phyloP scores from a whole-genome alignment of 352 stramenopile genomes.

The Globisporangium acanthophoron region DNA sequence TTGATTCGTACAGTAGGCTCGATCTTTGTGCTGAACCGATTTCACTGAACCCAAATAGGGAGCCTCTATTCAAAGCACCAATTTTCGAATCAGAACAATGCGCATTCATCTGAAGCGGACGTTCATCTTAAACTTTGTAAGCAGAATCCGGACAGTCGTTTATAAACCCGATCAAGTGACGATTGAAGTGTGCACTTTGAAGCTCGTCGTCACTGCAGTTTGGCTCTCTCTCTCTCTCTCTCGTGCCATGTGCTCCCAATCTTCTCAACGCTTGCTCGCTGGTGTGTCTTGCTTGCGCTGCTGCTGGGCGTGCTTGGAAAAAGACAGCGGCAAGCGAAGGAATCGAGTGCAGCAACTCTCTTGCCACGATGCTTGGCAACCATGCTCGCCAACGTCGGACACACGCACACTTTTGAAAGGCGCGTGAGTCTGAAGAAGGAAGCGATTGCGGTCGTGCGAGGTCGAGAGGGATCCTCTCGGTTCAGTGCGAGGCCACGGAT shows the following conservation, averaged over 20 bases:
- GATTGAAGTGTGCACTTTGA: not conserved
- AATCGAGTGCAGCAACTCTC: too few species aligned
- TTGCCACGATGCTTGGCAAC: too few species aligned
- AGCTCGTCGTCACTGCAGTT: not conserved
- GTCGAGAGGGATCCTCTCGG: not conserved
- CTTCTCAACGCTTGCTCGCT: too few species aligned
- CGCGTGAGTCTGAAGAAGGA: too few species aligned
- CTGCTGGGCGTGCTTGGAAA: too few species aligned
- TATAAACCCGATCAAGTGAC: too few species aligned
- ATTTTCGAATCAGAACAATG: not conserved
- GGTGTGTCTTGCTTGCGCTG: too few species aligned
- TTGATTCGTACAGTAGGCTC: not conserved
- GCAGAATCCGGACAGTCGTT: not conserved
- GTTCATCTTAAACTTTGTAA: not conserved
- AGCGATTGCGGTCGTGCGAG: too few species aligned
- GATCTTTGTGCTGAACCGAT: conserved; percentile 15
- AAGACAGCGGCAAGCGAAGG: too few species aligned
- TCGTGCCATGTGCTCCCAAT: too few species aligned
- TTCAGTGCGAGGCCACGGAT: not conserved
- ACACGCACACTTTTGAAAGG: too few species aligned
- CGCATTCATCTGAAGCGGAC: not conserved
- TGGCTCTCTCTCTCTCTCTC: not conserved
- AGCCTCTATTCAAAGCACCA: conserved; percentile 1
- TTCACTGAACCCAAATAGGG: conserved; percentile 10
- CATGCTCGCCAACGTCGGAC: too few species aligned